Percentiles rank a stretch among this genome's conserved stretches.
These are phyloP conservation scores for Vanilla planifolia DNA, from an alignment of 106 monocot genomes.

Conservation along the genomic window DNA sequence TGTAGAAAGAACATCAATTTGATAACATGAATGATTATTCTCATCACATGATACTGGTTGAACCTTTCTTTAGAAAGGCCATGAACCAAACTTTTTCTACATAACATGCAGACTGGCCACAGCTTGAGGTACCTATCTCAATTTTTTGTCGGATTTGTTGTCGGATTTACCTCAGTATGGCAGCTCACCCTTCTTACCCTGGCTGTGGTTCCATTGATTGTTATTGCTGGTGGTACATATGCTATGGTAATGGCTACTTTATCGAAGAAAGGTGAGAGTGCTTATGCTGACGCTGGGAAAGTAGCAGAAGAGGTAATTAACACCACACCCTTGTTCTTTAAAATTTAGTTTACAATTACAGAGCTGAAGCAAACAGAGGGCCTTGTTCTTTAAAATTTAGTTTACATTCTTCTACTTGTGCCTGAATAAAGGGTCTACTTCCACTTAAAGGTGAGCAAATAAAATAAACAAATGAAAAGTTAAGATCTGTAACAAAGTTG, in stretches of 20 bases:
- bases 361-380: too few species aligned
- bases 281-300: slow-evolving; percentile 43
- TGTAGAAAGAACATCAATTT: too few species aligned
- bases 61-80: background rate
- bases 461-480: too few species aligned
- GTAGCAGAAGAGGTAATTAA: slow-evolving; percentile 28
- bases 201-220: slow-evolving; percentile 31
- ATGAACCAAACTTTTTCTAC: slow-evolving; percentile 1
- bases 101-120: slow-evolving; percentile 24
- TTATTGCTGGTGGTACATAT: slow-evolving; percentile 35
- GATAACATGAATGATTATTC: too few species aligned
- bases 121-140: slow-evolving; percentile 23
- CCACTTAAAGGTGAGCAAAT: too few species aligned
- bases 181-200: slow-evolving; percentile 30
- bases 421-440: too few species aligned
- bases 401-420: too few species aligned
- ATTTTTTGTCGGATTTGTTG: slow-evolving; percentile 24
- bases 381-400: too few species aligned
- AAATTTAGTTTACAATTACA: background rate
- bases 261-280: slow-evolving; percentile 31
- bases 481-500: too few species aligned
- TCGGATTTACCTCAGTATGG: slow-evolving; percentile 35
- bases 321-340: background rate
- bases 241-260: slow-evolving; percentile 25
- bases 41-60: too few species aligned